Conservation (phyloP, 1,139 yeast genomes). For the Wickerhamiella infanticola region DNA sequence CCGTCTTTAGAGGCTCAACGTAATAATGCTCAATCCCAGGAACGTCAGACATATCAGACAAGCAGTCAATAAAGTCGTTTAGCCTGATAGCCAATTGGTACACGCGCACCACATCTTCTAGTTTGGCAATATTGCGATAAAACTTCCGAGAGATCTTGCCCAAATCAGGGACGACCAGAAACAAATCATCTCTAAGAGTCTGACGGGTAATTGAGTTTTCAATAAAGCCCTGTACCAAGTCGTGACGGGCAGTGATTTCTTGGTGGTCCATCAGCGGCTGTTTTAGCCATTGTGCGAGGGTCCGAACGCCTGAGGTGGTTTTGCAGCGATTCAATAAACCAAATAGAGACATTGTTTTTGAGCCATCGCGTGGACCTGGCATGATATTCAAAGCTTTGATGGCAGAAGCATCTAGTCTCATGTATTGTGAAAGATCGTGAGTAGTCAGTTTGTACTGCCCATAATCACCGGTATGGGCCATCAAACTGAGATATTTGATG, state of each 20-base stretch:
- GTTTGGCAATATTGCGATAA: constrained; percentile 33
- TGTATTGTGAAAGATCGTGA: constrained; percentile 58
- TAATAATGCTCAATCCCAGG: constrained; percentile 37
- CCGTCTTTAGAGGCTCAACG: constrained; percentile 39
- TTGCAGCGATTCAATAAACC: constrained; percentile 80
- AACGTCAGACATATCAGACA: constrained; percentile 26
- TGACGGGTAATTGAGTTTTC: constrained; percentile 50
- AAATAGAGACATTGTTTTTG: constrained; percentile 49
- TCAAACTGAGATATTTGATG: constrained; percentile 45
- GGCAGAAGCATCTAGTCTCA: constrained; percentile 86
- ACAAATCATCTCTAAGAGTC: constrained; percentile 47
- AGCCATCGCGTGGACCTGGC: constrained; percentile 40
- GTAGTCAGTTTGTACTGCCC: constrained; percentile 41
- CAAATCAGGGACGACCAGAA: constrained; percentile 69
- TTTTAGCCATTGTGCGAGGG: constrained; percentile 85
- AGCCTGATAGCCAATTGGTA: constrained; percentile 62
- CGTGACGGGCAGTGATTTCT: constrained; percentile 52
- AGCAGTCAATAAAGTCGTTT: constrained; percentile 46
- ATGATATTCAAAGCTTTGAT: constrained; percentile 74
- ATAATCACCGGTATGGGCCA: constrained; percentile 37
- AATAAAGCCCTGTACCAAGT: constrained; percentile 55
- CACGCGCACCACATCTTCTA: constrained; percentile 84
- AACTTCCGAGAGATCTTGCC: constrained; percentile 57
- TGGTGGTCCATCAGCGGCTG: constrained; percentile 65
- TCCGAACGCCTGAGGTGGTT: constrained; percentile 69